Conservation (phyloP, 225 moss, liverwort and hornwort genomes). For the Pleurozium schreberi region DNA sequence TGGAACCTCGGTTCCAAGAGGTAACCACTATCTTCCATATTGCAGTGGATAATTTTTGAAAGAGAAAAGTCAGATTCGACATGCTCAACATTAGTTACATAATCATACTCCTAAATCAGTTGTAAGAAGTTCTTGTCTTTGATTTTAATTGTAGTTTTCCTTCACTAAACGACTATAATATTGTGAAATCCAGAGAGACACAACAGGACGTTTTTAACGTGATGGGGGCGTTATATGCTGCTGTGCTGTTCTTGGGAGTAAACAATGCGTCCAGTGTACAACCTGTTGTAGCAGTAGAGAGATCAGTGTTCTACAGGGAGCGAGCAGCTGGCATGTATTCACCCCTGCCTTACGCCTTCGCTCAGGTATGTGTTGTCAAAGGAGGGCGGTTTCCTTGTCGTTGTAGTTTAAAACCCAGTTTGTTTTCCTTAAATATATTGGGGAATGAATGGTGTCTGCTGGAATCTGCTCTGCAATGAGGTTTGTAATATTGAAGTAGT, state of each 20-base stretch:
- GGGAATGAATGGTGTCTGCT: background rate
- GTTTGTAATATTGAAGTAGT: background rate
- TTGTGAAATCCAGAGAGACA: constrained; percentile 22
- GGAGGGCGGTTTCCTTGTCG: background rate
- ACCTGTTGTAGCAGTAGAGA: constrained; percentile 81
- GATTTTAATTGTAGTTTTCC: background rate
- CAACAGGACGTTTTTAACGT: constrained; percentile 85
- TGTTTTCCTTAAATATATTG: background rate
- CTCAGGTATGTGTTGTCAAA: constrained; percentile 38
- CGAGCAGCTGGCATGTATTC: constrained; percentile 95
- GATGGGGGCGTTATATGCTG: constrained; percentile 87
- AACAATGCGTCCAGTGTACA: constrained; percentile 84
- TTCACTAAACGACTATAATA: background rate
- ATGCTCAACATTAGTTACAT: background rate
- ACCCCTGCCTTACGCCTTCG: constrained; percentile 72
- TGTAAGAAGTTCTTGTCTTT: background rate
- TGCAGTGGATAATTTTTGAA: background rate
- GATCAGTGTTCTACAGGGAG: constrained; percentile 86
- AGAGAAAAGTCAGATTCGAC: background rate
- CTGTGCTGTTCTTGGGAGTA: constrained; percentile 83
- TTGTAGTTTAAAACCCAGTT: background rate
- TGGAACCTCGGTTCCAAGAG: constrained; percentile 81
- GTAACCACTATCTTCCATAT: constrained; percentile 8
- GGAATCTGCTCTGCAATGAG: background rate
- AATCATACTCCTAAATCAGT: background rate